Percentiles rank a stretch among this genome's conserved stretches.
Conservation (phyloP, 129 eudicot genomes). For the Flaveria brownii region DNA sequence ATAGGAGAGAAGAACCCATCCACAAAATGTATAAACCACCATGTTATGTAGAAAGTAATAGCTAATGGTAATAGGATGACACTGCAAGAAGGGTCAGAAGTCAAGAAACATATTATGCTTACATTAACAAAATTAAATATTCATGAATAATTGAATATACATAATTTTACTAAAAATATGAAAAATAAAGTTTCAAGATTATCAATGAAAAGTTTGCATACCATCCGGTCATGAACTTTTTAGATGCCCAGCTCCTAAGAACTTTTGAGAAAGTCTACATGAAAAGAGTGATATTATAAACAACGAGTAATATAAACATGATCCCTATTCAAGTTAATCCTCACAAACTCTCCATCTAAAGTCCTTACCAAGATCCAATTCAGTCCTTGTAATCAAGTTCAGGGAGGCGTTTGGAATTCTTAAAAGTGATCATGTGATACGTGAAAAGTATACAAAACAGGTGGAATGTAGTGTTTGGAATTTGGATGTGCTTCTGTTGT, state of each 20-base stretch:
- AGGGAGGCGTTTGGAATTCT: background rate
- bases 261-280: conserved; percentile 79
- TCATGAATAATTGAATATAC: background rate
- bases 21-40: conserved; percentile 88
- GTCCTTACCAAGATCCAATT: conserved; percentile 1
- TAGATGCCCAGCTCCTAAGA: conserved; percentile 87
- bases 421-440: background rate
- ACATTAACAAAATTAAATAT: background rate
- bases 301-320: background rate
- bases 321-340: background rate
- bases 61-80: conserved; percentile 78
- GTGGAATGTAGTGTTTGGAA: background rate
- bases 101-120: background rate
- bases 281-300: conserved; percentile 5
- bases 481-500: background rate
- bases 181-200: conserved; percentile 3
- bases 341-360: conserved; percentile 16
- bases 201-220: conserved; percentile 34
- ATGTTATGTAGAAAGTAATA: conserved; percentile 72
- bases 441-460: background rate
- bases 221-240: conserved; percentile 98
- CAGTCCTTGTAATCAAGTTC: background rate
- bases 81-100: conserved; percentile 47
- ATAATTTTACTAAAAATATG: background rate
- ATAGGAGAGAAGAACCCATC: conserved; percentile 88